Percentiles rank a stretch among this genome's conserved stretches.
phyloP scores from a whole-genome alignment of 2,329 filamentous ascomycete genomes.

The Uncinocarpus reesii region DNA sequence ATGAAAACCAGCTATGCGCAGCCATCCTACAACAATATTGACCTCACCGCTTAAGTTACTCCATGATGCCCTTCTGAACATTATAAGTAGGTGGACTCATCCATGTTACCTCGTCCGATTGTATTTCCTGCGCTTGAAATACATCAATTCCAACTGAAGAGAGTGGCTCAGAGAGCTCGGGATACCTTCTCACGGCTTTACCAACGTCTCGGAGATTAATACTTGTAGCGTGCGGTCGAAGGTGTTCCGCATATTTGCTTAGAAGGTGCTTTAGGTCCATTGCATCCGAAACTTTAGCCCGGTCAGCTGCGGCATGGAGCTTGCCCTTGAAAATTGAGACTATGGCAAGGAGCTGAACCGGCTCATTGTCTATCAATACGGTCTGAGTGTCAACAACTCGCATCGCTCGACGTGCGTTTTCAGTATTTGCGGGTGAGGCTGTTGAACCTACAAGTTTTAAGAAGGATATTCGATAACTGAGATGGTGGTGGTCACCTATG shows the following conservation, averaged over 20 bases:
- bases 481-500: neutral
- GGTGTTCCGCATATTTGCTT: neutral
- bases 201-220: neutral
- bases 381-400: neutral
- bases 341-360: neutral
- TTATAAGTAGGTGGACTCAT: neutral
- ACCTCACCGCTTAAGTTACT: neutral
- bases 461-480: neutral
- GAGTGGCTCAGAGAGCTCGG: neutral
- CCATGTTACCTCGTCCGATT: neutral
- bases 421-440: neutral
- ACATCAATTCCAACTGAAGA: neutral
- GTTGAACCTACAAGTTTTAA: neutral
- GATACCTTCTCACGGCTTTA: neutral
- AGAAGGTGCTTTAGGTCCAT: neutral
- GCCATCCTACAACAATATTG: neutral
- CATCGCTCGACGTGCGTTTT: neutral
- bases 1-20: conserved; percentile 3
- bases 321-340: neutral
- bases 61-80: neutral
- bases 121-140: neutral
- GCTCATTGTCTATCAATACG: neutral
- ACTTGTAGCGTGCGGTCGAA: neutral
- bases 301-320: neutral
- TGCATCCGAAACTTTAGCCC: neutral